Percentiles rank a stretch among this genome's conserved stretches.
Conservation (phyloP, 495 filamentous ascomycete genomes). For the Neurospora sp. region DNA sequence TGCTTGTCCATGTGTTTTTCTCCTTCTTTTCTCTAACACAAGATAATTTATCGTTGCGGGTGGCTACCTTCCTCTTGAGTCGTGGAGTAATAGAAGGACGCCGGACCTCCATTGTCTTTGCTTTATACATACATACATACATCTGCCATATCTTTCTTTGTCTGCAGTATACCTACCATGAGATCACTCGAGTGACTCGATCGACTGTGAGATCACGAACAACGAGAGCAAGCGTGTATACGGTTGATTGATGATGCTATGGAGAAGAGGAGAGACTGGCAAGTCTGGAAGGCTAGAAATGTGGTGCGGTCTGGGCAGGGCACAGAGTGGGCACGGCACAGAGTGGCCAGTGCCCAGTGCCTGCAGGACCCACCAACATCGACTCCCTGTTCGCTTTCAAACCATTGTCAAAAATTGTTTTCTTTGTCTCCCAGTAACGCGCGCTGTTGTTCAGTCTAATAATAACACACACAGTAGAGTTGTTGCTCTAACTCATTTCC, state of each 20-base stretch:
- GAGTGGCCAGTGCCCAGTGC: no score
- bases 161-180: not conserved
- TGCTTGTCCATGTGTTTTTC: not conserved
- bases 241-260: no score
- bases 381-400: not conserved
- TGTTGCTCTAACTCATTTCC: not conserved
- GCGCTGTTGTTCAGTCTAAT: not conserved
- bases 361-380: no score
- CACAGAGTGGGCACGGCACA: no score
- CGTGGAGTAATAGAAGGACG: not conserved
- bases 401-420: not conserved
- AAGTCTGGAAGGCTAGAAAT: no score
- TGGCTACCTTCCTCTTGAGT: no score
- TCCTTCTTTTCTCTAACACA: not conserved
- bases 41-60: not conserved
- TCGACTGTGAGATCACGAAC: no score
- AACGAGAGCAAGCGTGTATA: no score
- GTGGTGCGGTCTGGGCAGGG: no score
- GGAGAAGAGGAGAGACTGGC: no score
- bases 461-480: not conserved
- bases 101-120: not conserved
- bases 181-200: not conserved
- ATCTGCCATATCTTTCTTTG: not conserved
- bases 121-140: not conserved
- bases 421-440: not conserved